Evolutionary conservation across 2,329 filamentous ascomycete species (phyloP).

Genomic region (Sordariomycetes sp.): DNA sequence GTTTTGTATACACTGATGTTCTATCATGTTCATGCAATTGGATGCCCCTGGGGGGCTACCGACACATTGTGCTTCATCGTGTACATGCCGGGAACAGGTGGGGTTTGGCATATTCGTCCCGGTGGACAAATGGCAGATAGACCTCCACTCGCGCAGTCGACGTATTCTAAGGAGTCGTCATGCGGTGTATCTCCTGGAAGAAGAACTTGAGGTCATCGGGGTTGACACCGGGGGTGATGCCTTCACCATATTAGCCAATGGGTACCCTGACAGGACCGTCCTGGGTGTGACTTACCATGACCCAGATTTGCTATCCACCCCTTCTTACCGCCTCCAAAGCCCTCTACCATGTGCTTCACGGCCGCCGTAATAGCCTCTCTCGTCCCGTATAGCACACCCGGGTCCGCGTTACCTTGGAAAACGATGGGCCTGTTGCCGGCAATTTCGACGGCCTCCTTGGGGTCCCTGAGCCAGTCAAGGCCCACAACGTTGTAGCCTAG

Average conservation of each 20-base stretch:
- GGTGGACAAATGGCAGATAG: too few relatives aligned
- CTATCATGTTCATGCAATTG: neutral
- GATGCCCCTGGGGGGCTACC: neutral
- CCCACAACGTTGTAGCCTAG: constrained; percentile 90
- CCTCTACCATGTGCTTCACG: constrained; percentile 77
- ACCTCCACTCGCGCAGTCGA: too few relatives aligned
- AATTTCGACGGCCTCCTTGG: constrained; percentile 70
- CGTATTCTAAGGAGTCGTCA: constrained; percentile 24
- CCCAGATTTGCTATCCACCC: constrained; percentile 97
- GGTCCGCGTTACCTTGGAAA: constrained; percentile 92
- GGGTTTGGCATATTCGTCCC: neutral
- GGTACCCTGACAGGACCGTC: neutral
- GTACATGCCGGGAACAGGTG: neutral
- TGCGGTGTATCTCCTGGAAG: constrained; percentile 80
- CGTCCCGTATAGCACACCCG: constrained; percentile 82
- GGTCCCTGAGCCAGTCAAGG: constrained; percentile 89
- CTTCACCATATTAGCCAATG: constrained; percentile 28
- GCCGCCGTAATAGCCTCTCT: constrained; percentile 69
- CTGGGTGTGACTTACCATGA: constrained; percentile 54
- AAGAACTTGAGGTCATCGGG: constrained; percentile 90
- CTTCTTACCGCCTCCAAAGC: constrained; percentile 67
- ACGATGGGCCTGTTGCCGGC: constrained; percentile 65
- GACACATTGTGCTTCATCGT: neutral
- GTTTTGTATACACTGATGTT: neutral
- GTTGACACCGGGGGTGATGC: constrained; percentile 89